A percentile compares a stretch with the other conserved stretches of the same genome.
Conservation (phyloP, 148 eudicot species). For the Simmondsia chinensis region DNA sequence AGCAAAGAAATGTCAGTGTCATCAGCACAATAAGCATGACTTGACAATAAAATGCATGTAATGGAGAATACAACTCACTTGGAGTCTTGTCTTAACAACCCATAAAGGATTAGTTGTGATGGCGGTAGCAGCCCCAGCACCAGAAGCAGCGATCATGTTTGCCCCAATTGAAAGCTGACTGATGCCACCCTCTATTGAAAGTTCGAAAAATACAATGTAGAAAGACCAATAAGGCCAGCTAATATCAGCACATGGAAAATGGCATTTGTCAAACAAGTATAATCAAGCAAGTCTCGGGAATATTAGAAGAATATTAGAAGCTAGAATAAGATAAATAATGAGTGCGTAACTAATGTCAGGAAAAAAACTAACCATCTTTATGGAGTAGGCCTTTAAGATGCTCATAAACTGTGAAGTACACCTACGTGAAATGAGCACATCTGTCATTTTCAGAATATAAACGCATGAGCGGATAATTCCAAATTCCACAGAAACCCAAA, state of each 20-base stretch:
- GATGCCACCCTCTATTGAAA: constrained; percentile 31
- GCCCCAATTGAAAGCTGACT: constrained; percentile 68
- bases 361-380: constrained; percentile 55
- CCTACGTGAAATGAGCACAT: constrained; percentile 48
- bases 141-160: constrained; percentile 89
- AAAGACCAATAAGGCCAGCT: no score
- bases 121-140: constrained; percentile 91
- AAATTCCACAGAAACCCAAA: not conserved
- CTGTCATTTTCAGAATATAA: constrained; percentile 23
- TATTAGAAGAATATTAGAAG: no score
- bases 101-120: constrained; percentile 81
- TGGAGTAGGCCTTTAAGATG: constrained; percentile 59
- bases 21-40: no score
- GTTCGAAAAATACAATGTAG: not conserved
- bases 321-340: constrained; percentile 3
- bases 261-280: no score
- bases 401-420: constrained; percentile 80
- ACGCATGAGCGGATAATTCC: constrained; percentile 13
- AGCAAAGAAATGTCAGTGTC: no score
- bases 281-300: no score
- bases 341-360: not conserved
- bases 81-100: constrained; percentile 98
- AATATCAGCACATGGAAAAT: constrained; percentile 2
- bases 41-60: no score
- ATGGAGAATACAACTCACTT: constrained; percentile 49